A percentile compares a stretch with the other conserved stretches of the same genome.
phyloP scores from a whole-genome alignment of 1,284 basidiomycete genomes.

The Golubevia sp. region DNA sequence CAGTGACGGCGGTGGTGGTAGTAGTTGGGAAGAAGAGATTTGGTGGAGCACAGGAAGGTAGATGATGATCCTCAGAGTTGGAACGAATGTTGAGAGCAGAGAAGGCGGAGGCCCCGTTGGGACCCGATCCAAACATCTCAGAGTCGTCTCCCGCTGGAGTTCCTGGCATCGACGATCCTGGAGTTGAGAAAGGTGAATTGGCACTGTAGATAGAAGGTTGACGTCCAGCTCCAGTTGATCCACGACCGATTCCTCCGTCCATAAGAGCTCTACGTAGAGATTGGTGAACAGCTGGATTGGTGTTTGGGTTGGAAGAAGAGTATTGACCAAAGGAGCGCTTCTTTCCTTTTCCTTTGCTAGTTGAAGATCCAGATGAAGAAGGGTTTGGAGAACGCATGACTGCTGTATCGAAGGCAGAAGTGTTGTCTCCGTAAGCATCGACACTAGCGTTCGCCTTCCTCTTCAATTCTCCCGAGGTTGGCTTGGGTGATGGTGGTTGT shows the following conservation, averaged over 20 bases:
- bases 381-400: conserved; percentile 22
- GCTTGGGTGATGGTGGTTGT: conserved; percentile 42
- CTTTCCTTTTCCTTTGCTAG: conserved; percentile 31
- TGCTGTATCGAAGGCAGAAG: conserved; percentile 51
- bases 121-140: background rate
- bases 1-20: conserved; percentile 9
- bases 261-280: conserved; percentile 55
- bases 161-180: conserved; percentile 49
- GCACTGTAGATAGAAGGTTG: conserved; percentile 43
- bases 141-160: conserved; percentile 35
- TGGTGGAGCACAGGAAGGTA: conserved; percentile 59
- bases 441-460: conserved; percentile 10
- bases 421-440: conserved; percentile 18
- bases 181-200: conserved; percentile 58
- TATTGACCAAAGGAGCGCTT: conserved; percentile 57
- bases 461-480: conserved; percentile 7
- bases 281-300: conserved; percentile 24
- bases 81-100: conserved; percentile 48
- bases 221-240: conserved; percentile 15
- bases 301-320: conserved; percentile 18
- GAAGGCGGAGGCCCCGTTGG: conserved; percentile 27
- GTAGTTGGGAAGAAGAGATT: conserved; percentile 61
- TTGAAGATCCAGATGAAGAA: conserved; percentile 11
- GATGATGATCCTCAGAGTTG: conserved; percentile 41
- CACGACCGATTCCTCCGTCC: conserved; percentile 49